phyloP scores from a whole-genome alignment of 371 early-diverging fungal species.

The Polyrhizophydium stewartii region DNA sequence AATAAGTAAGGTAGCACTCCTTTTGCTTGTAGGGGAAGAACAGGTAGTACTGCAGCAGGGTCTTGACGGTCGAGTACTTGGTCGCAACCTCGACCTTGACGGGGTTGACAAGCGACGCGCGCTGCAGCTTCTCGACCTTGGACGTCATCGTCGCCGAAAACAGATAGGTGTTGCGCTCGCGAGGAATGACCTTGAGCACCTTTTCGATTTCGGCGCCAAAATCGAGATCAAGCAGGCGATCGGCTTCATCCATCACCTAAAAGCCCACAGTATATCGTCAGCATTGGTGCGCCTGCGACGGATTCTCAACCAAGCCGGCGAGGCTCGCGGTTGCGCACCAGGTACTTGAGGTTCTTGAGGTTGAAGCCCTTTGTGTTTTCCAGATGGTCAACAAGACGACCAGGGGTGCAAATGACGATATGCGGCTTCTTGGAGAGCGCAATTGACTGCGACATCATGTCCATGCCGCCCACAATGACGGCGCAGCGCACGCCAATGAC shows the following conservation, averaged over 20 bases:
- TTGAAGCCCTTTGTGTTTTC: conserved; percentile 97
- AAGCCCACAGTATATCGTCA: too few relatives aligned
- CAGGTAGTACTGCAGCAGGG: conserved; percentile 89
- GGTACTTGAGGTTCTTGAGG: conserved; percentile 77
- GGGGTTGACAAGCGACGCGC: conserved; percentile 88
- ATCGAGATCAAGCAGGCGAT: conserved; percentile 94
- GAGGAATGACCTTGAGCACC: conserved; percentile 87
- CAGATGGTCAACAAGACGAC: conserved; percentile 94
- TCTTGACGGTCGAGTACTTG: conserved; percentile 89
- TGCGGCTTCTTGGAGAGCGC: conserved; percentile 95
- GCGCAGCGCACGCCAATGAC: conserved; percentile 89
- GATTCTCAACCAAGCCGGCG: too few relatives aligned
- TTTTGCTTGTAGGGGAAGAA: conserved; percentile 96
- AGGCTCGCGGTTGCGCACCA: too few relatives aligned
- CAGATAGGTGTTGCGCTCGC: conserved; percentile 89
- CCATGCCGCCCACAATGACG: conserved; percentile 97
- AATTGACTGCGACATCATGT: conserved; percentile 92
- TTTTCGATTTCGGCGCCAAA: conserved; percentile 96
- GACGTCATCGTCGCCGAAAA: conserved; percentile 96
- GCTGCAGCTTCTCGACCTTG: conserved; percentile 89
- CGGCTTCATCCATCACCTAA: conserved; percentile 95
- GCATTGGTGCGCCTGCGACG: not conserved
- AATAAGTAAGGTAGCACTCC: conserved; percentile 87
- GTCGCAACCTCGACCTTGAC: conserved; percentile 88
- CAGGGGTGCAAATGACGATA: conserved; percentile 96